These are phyloP conservation scores for Candida albicans DNA, from an alignment of 1,139 yeast genomes.

Conservation along the genomic window DNA sequence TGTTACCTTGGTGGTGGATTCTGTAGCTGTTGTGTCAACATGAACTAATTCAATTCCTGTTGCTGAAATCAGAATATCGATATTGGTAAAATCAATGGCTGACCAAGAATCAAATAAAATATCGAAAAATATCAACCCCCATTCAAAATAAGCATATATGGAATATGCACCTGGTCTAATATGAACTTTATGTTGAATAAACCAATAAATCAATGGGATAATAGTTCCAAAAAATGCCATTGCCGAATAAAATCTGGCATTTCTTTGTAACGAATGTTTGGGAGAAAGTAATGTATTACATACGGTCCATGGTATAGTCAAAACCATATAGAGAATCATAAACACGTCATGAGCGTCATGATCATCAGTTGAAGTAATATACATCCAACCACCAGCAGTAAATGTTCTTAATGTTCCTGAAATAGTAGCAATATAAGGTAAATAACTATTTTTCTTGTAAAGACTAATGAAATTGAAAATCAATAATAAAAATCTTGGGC, in stretches of 20 bases:
- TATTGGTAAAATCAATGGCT: conserved; percentile 60
- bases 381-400: conserved; percentile 98
- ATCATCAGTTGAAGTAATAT: conserved; percentile 93
- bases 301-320: conserved; percentile 90
- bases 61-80: conserved; percentile 43
- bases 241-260: conserved; percentile 52
- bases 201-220: conserved; percentile 83
- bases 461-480: conserved; percentile 55
- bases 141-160: conserved; percentile 88
- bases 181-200: conserved; percentile 90
- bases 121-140: conserved; percentile 84
- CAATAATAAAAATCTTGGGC: conserved; percentile 81
- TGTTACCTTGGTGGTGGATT: conserved; percentile 30
- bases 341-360: conserved; percentile 95
- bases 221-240: conserved; percentile 65
- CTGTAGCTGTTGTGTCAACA: conserved; percentile 3
- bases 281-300: conserved; percentile 58
- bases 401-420: conserved; percentile 80
- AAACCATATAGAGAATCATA: conserved; percentile 84
- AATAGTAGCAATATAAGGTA: conserved; percentile 46
- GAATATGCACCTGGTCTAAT: conserved; percentile 92
- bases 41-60: conserved; percentile 19
- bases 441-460: conserved; percentile 35
- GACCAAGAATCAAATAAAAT: conserved; percentile 84
- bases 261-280: conserved; percentile 46